Base-by-base conservation (phyloP, 441 rosid species). In the Cnidoscolus chayamansa region DNA sequence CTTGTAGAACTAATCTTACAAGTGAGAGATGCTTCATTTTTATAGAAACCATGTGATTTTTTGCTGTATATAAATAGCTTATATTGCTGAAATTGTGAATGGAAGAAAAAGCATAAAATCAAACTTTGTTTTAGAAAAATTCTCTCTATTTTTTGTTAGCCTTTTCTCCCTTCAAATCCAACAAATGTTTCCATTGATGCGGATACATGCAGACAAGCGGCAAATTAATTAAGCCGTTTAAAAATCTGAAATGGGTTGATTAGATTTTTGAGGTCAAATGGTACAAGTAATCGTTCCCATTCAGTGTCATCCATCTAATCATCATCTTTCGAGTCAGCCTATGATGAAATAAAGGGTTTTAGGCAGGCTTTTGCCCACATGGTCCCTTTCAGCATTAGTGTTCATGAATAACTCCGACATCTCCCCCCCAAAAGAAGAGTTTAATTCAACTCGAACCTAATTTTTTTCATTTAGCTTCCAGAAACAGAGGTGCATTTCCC, bases 201-300 rank as follows among this genome's bases (percentile, higher is more conserved):
- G 19, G 84, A 67, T 70, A 88, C 83, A 62, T 91, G 25, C 25
- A 25, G 25, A 25, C 93, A 15, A 90, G 88, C 6, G 98, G 93
- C 81, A 89, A 25, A 25, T 25, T 25, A 86, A 74, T 77, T 75
- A 37, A 94, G 91, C 63, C 91, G 77, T 76, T 85, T 90, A 78
- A 90, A 86, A 40, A 94, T 89, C 82, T 90, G 91, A 69, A 73
- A 78, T 11, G 96, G 97, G 7, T 93, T 90, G 35, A 94, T 81
- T 70, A 89, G 92, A 30, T 84, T 89, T 67, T 81, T 83, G 53
- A 94, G 68, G 75, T 91, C 91, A 70, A 87, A 91, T 62, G 95
- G 95, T 74, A 83, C 90, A 75, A 91, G 86, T 73, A 91, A 82
- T 75, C 84, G 89, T 84, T 91, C 96, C 93, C 97, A 90, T 72